These are phyloP conservation scores for Lachnellula hyalina DNA, from an alignment of 2,329 filamentous ascomycete genomes.

Conservation along the genomic window DNA sequence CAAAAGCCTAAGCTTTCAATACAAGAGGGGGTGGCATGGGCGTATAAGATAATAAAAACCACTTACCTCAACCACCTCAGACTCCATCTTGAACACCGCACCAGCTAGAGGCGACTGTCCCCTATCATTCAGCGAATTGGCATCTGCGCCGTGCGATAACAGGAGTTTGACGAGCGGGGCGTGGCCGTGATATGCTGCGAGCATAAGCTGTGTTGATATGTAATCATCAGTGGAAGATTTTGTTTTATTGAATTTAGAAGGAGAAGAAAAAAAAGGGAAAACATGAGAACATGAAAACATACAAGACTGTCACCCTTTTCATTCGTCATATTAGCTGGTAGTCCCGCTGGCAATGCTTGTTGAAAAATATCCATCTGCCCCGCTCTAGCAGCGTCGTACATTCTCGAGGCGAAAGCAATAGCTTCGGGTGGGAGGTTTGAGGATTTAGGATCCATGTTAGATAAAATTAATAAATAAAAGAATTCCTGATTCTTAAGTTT, in stretches of 20 bases:
- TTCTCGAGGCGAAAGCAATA: constrained; percentile 57
- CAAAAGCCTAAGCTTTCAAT: background rate
- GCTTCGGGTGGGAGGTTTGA: constrained; percentile 52
- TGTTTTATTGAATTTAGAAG: too few species aligned
- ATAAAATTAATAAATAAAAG: too few species aligned
- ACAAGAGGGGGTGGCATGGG: background rate
- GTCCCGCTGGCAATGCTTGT: constrained; percentile 58
- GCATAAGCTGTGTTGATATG: constrained; percentile 54
- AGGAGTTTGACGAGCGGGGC: constrained; percentile 54
- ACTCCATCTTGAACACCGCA: constrained; percentile 67
- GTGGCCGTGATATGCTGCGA: constrained; percentile 66
- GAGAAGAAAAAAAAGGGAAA: constrained; percentile 1
- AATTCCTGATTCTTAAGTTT: too few species aligned
- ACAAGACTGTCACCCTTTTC: constrained; percentile 68
- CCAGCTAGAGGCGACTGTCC: constrained; percentile 66
- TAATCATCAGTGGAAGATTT: background rate
- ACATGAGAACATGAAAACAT: constrained; percentile 22
- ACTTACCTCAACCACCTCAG: constrained; percentile 54
- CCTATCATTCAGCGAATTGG: constrained; percentile 62
- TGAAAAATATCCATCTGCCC: constrained; percentile 55
- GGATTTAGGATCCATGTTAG: background rate
- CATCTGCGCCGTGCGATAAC: constrained; percentile 57
- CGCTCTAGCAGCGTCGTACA: constrained; percentile 61
- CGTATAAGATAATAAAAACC: background rate
- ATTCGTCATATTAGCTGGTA: constrained; percentile 67